A percentile compares a stretch with the other conserved stretches of the same genome.
Conservation (phyloP, 106 monocot species). For the Acanthochlamys bracteata region DNA sequence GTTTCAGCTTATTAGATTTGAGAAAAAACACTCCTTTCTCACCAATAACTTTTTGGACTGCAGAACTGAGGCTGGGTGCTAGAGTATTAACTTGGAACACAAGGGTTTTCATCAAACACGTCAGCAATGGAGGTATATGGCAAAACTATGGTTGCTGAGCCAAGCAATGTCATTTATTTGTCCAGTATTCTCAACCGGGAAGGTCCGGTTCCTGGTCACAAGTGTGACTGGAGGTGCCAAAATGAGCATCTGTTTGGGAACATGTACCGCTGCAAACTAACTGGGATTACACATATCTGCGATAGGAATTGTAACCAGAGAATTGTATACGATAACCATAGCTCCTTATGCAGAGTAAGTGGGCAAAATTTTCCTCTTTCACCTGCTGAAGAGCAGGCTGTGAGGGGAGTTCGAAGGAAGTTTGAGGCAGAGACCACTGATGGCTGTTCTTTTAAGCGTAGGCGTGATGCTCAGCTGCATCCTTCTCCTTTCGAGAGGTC, state of each 20-base stretch:
- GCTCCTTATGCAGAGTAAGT: constrained; percentile 96
- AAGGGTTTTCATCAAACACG: neutral
- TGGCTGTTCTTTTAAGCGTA: constrained; percentile 75
- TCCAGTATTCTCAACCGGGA: constrained; percentile 41
- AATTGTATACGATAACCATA: constrained; percentile 97
- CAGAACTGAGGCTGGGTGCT: constrained; percentile 8
- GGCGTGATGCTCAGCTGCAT: constrained; percentile 64
- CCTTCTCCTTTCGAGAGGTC: constrained; percentile 96
- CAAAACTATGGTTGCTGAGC: constrained; percentile 35
- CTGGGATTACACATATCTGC: constrained; percentile 88
- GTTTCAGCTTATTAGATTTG: neutral
- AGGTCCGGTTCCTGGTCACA: constrained; percentile 51
- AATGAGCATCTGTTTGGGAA: constrained; percentile 94
- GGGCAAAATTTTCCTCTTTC: constrained; percentile 89
- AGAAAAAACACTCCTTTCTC: neutral
- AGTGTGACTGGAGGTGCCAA: constrained; percentile 84
- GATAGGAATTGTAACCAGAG: constrained; percentile 99
- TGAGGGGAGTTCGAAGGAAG: constrained; percentile 94
- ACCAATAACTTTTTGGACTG: constrained; percentile 16
- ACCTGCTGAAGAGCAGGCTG: constrained; percentile 64
- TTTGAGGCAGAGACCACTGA: constrained; percentile 46
- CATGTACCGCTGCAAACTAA: constrained; percentile 86
- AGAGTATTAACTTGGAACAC: neutral
- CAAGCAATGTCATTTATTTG: constrained; percentile 55
- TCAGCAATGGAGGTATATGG: constrained; percentile 47